Conservation (phyloP, 139 green algal species). For the Picochlorum sp. region DNA sequence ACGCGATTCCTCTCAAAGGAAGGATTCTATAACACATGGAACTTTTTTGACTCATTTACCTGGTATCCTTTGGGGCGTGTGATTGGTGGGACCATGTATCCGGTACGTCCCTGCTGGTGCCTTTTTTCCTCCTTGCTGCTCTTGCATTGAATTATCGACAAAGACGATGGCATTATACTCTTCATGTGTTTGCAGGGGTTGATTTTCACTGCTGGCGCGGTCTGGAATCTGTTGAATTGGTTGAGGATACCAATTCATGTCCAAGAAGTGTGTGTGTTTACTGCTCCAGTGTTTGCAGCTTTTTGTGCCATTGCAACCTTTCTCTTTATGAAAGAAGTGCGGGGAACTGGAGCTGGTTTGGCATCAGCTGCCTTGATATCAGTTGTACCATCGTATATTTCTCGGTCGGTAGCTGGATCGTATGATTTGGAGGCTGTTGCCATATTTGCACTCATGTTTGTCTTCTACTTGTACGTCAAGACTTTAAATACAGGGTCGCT, state of each 20-base stretch:
- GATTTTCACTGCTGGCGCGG: conserved; percentile 80
- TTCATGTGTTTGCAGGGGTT: conserved; percentile 54
- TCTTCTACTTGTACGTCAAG: conserved; percentile 88
- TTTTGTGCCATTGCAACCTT: conserved; percentile 78
- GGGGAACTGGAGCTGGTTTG: conserved; percentile 64
- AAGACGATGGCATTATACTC: neutral
- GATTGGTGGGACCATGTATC: conserved; percentile 83
- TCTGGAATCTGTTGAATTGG: conserved; percentile 77
- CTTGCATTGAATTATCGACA: neutral
- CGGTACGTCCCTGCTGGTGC: conserved; percentile 11
- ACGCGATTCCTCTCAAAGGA: conserved; percentile 74
- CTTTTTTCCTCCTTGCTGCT: neutral
- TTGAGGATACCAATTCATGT: conserved; percentile 88
- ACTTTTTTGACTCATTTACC: conserved; percentile 84
- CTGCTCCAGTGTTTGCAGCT: conserved; percentile 84
- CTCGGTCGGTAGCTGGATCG: conserved; percentile 70
- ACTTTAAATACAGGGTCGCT: conserved; percentile 39
- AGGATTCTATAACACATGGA: conserved; percentile 79
- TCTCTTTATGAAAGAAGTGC: conserved; percentile 67
- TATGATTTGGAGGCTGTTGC: conserved; percentile 90
- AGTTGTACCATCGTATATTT: conserved; percentile 87
- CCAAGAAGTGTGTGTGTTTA: conserved; percentile 95
- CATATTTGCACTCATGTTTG: conserved; percentile 85
- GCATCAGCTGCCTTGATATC: conserved; percentile 75
- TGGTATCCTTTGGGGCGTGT: conserved; percentile 87